Conservation (phyloP, 345 rosid species). For the Citrus australasica region DNA sequence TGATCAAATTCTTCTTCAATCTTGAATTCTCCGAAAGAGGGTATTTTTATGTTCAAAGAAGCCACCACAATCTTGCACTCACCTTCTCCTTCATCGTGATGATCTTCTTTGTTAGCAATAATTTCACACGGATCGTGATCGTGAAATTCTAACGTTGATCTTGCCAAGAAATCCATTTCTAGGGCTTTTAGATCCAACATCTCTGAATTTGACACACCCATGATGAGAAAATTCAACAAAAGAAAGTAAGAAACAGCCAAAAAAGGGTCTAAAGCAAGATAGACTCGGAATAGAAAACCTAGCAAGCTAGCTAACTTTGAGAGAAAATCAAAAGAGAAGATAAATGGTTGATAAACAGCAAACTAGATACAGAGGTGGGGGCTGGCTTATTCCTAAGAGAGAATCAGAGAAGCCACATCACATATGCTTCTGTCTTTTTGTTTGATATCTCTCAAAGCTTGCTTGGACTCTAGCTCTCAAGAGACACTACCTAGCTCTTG, state of each 20-base stretch:
- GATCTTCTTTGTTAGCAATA: constrained; percentile 13
- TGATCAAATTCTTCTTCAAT: constrained; percentile 11
- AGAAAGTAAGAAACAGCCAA: not conserved
- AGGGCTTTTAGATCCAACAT: constrained; percentile 40
- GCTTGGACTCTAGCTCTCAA: constrained; percentile 31
- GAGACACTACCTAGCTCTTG: constrained; percentile 11
- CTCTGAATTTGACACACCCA: constrained; percentile 39
- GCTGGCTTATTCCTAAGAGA: not conserved
- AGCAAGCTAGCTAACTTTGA: not conserved
- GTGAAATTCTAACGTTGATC: constrained; percentile 29
- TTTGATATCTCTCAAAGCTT: constrained; percentile 17
- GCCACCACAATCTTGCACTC: constrained; percentile 23
- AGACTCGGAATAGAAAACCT: not conserved
- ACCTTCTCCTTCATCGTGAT: constrained; percentile 15
- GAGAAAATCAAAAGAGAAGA: not conserved
- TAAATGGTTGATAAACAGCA: not conserved
- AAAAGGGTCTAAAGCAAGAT: not conserved
- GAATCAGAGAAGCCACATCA: not conserved
- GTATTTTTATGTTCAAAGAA: constrained; percentile 34
- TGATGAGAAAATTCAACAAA: not conserved
- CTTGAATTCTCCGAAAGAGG: constrained; percentile 26
- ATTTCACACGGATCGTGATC: constrained; percentile 19
- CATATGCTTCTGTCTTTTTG: constrained; percentile 7
- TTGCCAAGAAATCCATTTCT: constrained; percentile 37
- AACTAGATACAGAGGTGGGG: not conserved